Percentiles rank a stretch among this genome's conserved stretches.
Conservation (phyloP, 2,329 filamentous ascomycete genomes). For the Xylariaceae sp. region DNA sequence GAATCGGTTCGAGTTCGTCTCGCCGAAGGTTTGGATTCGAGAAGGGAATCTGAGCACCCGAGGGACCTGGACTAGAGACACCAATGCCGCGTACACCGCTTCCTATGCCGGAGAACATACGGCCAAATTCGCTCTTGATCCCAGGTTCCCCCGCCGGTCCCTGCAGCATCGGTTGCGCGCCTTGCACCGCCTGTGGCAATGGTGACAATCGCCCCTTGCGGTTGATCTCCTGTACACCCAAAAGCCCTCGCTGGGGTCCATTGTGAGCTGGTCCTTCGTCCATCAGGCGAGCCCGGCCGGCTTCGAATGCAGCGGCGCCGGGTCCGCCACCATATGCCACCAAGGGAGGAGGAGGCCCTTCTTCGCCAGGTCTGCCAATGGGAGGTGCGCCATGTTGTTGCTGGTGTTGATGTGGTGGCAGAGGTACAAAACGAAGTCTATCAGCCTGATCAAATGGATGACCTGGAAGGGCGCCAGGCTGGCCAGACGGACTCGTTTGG, state of each 20-base stretch:
- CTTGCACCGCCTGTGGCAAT: constrained; percentile 88
- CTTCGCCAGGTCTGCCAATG: constrained; percentile 42
- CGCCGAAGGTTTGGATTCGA: constrained; percentile 45
- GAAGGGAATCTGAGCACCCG: constrained; percentile 43
- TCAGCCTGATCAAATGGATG: constrained; percentile 50
- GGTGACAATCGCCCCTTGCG: constrained; percentile 82
- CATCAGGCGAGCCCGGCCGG: constrained; percentile 38
- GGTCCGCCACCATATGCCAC: constrained; percentile 46
- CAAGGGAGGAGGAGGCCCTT: constrained; percentile 47
- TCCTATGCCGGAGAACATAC: constrained; percentile 91
- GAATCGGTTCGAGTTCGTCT: constrained; percentile 46
- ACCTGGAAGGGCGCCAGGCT: constrained; percentile 23
- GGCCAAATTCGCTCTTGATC: constrained; percentile 91
- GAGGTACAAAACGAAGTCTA: constrained; percentile 40
- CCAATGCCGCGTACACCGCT: constrained; percentile 50
- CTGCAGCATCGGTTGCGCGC: constrained; percentile 75
- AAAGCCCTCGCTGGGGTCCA: constrained; percentile 58
- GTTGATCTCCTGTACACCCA: constrained; percentile 78
- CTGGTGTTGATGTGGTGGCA: constrained; percentile 28
- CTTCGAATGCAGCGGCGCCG: constrained; percentile 40
- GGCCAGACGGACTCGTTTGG: constrained; percentile 28
- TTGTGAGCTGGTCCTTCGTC: constrained; percentile 57
- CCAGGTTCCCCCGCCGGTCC: constrained; percentile 78
- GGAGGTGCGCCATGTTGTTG: constrained; percentile 33
- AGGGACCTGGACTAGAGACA: constrained; percentile 48